Conservation (phyloP, 768 basidiomycete genomes). For the Hericium erinaceus region DNA sequence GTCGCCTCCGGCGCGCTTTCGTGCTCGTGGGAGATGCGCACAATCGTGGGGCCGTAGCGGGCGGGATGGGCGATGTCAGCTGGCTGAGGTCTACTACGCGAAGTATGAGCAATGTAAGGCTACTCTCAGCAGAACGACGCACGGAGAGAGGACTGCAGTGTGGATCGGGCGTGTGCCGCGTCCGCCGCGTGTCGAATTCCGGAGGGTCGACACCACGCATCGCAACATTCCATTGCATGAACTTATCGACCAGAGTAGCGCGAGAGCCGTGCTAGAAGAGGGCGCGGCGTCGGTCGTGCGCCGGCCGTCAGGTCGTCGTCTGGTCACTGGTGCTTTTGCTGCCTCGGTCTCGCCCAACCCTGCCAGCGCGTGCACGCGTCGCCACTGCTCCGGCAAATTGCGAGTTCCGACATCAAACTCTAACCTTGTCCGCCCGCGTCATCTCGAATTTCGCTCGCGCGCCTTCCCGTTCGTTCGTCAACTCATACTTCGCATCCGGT, state of each 20-base stretch:
- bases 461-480: constrained; percentile 1
- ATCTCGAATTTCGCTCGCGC: background rate
- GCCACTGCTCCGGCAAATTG: background rate
- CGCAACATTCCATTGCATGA: constrained; percentile 75
- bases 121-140: too few relatives aligned
- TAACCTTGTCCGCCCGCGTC: constrained; percentile 9
- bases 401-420: constrained; percentile 1
- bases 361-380: background rate
- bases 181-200: constrained; percentile 11
- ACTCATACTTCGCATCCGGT: constrained; percentile 18
- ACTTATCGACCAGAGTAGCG: background rate
- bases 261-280: background rate
- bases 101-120: too few relatives aligned
- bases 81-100: too few relatives aligned
- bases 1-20: too few relatives aligned
- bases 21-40: too few relatives aligned
- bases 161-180: too few relatives aligned
- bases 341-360: background rate
- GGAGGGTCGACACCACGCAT: constrained; percentile 53
- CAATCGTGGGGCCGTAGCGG: too few relatives aligned
- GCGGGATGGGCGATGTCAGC: too few relatives aligned
- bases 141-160: too few relatives aligned
- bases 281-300: background rate
- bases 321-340: background rate
- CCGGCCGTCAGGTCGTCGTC: background rate